Percentiles rank a stretch among this genome's conserved stretches.
These are phyloP conservation scores for Mytilinidion resinicola DNA, from an alignment of 495 filamentous ascomycete species.

Conservation along the genomic window DNA sequence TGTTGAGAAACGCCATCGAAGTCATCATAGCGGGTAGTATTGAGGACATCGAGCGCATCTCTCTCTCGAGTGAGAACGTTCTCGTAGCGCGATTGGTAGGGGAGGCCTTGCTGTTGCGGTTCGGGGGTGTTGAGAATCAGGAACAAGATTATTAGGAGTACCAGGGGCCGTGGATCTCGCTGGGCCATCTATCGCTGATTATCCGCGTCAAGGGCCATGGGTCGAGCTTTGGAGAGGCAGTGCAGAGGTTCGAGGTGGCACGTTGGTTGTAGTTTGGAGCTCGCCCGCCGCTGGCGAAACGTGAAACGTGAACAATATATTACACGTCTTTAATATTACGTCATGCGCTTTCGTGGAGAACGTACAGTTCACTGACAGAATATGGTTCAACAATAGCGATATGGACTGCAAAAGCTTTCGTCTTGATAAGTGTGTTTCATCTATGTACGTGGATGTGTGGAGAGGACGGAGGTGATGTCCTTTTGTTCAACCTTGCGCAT, in stretches of 20 bases:
- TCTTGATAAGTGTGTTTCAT: too few relatives aligned
- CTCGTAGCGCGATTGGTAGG: constrained; percentile 25
- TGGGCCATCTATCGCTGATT: constrained; percentile 25
- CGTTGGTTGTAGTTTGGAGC: too few relatives aligned
- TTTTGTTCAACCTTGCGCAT: too few relatives aligned
- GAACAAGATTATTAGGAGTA: constrained; percentile 36
- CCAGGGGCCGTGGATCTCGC: constrained; percentile 31
- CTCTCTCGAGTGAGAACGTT: constrained; percentile 40
- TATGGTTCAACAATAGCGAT: too few relatives aligned
- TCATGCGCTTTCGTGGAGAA: too few relatives aligned
- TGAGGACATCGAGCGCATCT: constrained; percentile 58
- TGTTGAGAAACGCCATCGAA: constrained; percentile 51
- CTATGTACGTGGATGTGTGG: too few relatives aligned
- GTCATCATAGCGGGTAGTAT: constrained; percentile 67
- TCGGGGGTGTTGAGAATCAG: constrained; percentile 35
- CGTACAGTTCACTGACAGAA: too few relatives aligned
- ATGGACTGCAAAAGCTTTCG: too few relatives aligned
- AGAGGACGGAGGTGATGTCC: too few relatives aligned
- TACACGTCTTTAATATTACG: too few relatives aligned
- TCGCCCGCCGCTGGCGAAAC: too few relatives aligned
- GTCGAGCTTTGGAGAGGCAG: neutral
- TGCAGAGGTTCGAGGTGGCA: neutral
- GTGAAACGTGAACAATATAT: too few relatives aligned
- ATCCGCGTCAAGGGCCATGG: neutral
- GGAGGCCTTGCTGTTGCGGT: constrained; percentile 39